Percentiles rank a stretch among this genome's conserved stretches.
These are phyloP conservation scores for Trichoderma sp. DNA, from an alignment of 2,329 filamentous ascomycete genomes.

Conservation along the genomic window DNA sequence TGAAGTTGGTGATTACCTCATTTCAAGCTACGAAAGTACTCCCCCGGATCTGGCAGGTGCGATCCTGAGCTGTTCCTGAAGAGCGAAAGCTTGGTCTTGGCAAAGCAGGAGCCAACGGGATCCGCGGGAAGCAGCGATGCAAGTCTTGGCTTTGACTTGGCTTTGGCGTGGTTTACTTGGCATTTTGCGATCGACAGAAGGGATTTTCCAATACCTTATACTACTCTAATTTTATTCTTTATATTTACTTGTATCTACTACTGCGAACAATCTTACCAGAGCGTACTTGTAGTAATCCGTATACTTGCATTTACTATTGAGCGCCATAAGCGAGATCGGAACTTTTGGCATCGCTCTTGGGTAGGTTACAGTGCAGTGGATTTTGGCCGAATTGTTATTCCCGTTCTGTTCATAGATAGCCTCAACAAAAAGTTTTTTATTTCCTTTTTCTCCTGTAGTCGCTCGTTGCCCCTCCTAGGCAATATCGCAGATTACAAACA, in stretches of 20 bases:
- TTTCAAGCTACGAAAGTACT: neutral
- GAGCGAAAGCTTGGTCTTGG: constrained; percentile 12
- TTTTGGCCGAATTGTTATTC: neutral
- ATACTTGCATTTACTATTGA: neutral
- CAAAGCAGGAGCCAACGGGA: constrained; percentile 14
- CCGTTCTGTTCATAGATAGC: neutral
- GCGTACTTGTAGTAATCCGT: neutral
- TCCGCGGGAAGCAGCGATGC: constrained; percentile 2
- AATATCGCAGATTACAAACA: neutral
- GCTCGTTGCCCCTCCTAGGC: neutral
- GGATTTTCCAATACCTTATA: neutral
- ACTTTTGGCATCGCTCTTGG: neutral
- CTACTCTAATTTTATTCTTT: neutral
- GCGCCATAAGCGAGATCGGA: neutral
- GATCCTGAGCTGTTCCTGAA: constrained; percentile 19
- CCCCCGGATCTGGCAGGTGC: constrained; percentile 18
- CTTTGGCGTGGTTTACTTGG: constrained; percentile 17
- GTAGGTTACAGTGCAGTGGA: neutral
- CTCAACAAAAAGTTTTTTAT: neutral
- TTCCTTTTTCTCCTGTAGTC: neutral
- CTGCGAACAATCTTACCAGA: neutral
- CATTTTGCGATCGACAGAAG: neutral
- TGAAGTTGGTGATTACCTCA: neutral
- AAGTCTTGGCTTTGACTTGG: constrained; percentile 20
- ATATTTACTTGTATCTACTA: neutral